Conservation (phyloP, 371 early-diverging fungal species). For the Mortierella sp. region DNA sequence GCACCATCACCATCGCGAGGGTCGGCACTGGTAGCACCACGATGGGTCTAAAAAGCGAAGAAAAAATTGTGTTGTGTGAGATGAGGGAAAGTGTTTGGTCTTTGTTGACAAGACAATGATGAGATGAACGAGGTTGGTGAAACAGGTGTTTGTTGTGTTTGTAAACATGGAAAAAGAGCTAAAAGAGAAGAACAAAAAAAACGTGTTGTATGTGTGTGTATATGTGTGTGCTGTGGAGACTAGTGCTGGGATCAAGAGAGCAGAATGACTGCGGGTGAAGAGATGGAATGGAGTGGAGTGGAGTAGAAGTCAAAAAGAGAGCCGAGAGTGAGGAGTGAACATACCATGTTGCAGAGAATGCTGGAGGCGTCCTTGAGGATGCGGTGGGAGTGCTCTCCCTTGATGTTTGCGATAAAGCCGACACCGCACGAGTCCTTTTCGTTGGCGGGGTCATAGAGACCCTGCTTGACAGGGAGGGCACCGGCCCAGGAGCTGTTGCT, state of each 20-base stretch:
- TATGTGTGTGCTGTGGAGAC: constrained; percentile 10
- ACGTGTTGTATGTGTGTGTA: constrained; percentile 1
- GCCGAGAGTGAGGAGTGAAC: constrained; percentile 14
- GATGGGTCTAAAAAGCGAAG: constrained; percentile 75
- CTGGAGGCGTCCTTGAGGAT: constrained; percentile 89
- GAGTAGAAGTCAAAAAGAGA: background rate
- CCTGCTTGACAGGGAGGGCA: constrained; percentile 88
- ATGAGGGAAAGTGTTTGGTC: background rate
- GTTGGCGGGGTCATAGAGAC: constrained; percentile 89
- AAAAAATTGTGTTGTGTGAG: background rate
- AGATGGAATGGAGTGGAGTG: background rate
- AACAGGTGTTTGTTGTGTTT: constrained; percentile 24
- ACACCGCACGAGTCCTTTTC: constrained; percentile 98
- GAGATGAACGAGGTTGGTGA: background rate
- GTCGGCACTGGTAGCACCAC: constrained; percentile 94
- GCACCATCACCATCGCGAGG: constrained; percentile 91
- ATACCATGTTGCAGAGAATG: constrained; percentile 94
- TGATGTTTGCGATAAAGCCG: constrained; percentile 96
- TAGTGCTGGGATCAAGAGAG: background rate
- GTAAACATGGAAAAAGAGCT: background rate
- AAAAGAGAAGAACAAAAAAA: background rate
- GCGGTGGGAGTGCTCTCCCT: constrained; percentile 87
- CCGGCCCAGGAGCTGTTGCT: constrained; percentile 83
- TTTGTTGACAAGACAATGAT: constrained; percentile 2
- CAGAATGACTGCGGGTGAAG: background rate